Evolutionary conservation across 441 rosid species (phyloP).

Genomic region (Bocquillonia castaneifolia): DNA sequence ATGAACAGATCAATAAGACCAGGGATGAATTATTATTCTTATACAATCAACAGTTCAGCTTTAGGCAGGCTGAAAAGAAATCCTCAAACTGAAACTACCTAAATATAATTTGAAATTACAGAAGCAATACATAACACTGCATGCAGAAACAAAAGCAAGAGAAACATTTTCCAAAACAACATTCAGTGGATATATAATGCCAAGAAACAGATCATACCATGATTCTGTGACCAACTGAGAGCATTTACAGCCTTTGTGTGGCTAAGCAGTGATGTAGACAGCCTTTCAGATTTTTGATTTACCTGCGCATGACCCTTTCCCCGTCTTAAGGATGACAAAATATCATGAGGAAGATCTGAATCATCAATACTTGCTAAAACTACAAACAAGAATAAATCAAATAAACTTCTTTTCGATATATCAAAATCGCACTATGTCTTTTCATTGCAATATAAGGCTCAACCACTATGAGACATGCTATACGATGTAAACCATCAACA

Average conservation of each 20-base stretch:
- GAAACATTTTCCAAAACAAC: background rate
- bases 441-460: too few relatives aligned
- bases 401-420: too few relatives aligned
- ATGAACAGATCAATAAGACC: constrained; percentile 44
- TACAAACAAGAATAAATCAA: constrained; percentile 26
- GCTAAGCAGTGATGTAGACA: constrained; percentile 41
- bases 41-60: background rate
- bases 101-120: background rate
- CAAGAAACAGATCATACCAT: constrained; percentile 42
- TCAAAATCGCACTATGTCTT: too few relatives aligned
- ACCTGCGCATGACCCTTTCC: constrained; percentile 26
- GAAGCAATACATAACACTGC: background rate
- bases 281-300: constrained; percentile 42
- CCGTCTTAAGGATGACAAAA: constrained; percentile 39
- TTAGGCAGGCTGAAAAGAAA: background rate
- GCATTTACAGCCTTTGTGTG: constrained; percentile 71
- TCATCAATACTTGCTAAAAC: constrained; percentile 60
- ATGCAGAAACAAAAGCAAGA: constrained; percentile 1
- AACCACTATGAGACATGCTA: too few relatives aligned
- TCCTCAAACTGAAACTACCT: background rate
- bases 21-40: constrained; percentile 2
- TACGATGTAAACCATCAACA: background rate
- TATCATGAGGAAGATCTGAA: constrained; percentile 36
- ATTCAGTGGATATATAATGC: background rate
- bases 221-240: constrained; percentile 68